Evolutionary conservation across 2,329 filamentous ascomycete species (phyloP), one percentile per base, ranked within the genome.

Genomic region (Neofusicoccum laricinum): DNA sequence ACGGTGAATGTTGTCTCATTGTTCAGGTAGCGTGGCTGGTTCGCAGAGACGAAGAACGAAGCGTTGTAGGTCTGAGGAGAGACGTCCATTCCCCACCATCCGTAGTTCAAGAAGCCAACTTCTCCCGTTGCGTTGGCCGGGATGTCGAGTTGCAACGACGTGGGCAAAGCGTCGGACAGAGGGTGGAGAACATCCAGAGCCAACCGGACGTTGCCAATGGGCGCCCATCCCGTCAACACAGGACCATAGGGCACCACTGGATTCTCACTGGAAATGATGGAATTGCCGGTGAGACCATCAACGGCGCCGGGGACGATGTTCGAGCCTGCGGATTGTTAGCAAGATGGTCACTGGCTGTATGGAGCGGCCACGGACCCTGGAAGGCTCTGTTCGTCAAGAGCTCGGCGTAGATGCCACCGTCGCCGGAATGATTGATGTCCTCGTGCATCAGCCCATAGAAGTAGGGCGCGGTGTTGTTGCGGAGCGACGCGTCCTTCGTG

Each of bases 351-450:
- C 46, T 59, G 25, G 21, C 12, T 58, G 10, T 7, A 40, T 7
- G 7, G 2, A 30, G 3, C 8, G 4, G 14, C 4, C 12, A 48
- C 50, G 48, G 34, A 66, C 79, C 81, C 73, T 92, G 89, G 70
- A 92, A 91, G 11, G 88, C 89, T 55, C 88, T 84, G 75, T 92
- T 92, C 59, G 83, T 84, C 64, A 92, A 84, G 64, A 92, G 75
- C 71, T 92, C 88, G 55, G 86, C 89, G 71, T 92, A 91, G 67
- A 91, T 85, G 4, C 89, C 89, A 21, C 89, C 89, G 71, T 92
- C 89, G 2, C 89, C 88, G 1, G 86, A 88, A 73, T 90, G 86
- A 74, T 87, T 87, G 73, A 88, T 88, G 62, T 87, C 85, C 84
- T 86, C 51, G 32, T 46, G 53, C 46, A 66, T 66, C 61, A 66